Evolutionary conservation across 2,329 filamentous ascomycete species (phyloP), one percentile per base, ranked within the genome.

Genomic region (Byssochlamys sp.): DNA sequence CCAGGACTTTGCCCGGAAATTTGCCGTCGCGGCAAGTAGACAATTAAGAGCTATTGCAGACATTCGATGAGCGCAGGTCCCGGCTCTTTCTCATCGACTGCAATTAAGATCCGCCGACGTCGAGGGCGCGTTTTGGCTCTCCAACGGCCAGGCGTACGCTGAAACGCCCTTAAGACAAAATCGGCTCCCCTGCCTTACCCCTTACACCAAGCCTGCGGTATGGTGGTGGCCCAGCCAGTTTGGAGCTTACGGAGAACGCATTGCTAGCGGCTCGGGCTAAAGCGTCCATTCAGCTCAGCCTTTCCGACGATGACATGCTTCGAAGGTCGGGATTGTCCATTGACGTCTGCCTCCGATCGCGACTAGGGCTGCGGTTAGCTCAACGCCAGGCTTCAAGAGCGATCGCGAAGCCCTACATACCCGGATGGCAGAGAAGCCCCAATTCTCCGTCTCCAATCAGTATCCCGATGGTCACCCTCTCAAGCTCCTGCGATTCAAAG

Each of bases 51-150:
- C 19, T 31, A 31, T 45, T 19, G 19, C 39, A 19, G 39, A 45
- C 39, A 45, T n/a, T 14, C 19, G n/a, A 19, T 45, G 39, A 9
- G 39, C n/a, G 39, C 39, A 45, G 39, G 4, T 45, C 19, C 39
- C 14, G 9, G 39, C 39, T 19, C 19, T 45, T 45, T 7, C 9
- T 45, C 31, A 9, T 33, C 28, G 28, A 54, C 28, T 35, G 39
- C 59, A 55, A 31, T 31, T 55, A 54, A 53, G 55, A 31, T 45
- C 27, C 50, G 27, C 25, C 55, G 25, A 25, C 33, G 25, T 29
- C 48, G 28, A 57, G 53, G 27, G 53, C 31, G 53, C 48, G 58
- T 57, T 60, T 61, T 55, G 29, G 57, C 35, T 48, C 26, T 10
- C 24, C 24, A 54, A 55, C 29, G 52, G 19, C 33, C 50, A 45